These are phyloP conservation scores for Mycena amicta DNA, from an alignment of 768 basidiomycete genomes.

Conservation along the genomic window DNA sequence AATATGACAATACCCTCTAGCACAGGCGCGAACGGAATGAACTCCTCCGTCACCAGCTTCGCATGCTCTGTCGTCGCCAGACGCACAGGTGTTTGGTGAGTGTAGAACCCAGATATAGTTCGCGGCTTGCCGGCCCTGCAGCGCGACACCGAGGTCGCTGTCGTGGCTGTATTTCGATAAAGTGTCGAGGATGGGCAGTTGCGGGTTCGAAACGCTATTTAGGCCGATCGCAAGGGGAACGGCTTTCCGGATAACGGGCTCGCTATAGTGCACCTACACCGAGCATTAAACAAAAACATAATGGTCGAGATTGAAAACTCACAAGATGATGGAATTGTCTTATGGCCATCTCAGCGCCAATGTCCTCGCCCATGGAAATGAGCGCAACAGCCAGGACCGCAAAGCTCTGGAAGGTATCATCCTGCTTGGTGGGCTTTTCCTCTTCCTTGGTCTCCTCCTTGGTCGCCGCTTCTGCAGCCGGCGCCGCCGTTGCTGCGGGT, in stretches of 20 bases:
- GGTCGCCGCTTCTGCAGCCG: slow-evolving; percentile 56
- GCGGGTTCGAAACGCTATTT: slow-evolving; percentile 94
- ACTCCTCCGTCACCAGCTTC: slow-evolving; percentile 97
- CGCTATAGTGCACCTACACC: slow-evolving; percentile 96
- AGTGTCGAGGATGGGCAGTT: slow-evolving; percentile 91
- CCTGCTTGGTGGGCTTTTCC: slow-evolving; percentile 43
- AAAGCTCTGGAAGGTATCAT: slow-evolving; percentile 88
- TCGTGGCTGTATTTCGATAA: slow-evolving; percentile 99
- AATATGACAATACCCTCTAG: slow-evolving; percentile 92
- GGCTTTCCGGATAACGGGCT: slow-evolving; percentile 86
- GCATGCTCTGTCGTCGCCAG: slow-evolving; percentile 92
- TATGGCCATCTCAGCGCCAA: slow-evolving; percentile 95
- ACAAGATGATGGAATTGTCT: slow-evolving; percentile 97
- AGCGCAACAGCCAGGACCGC: slow-evolving; percentile 93
- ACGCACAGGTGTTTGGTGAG: slow-evolving; percentile 94
- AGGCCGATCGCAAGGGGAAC: slow-evolving; percentile 97
- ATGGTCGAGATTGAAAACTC: slow-evolving; percentile 29
- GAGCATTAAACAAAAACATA: slow-evolving; percentile 22
- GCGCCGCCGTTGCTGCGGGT: slow-evolving; percentile 30
- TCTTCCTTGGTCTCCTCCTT: slow-evolving; percentile 64
- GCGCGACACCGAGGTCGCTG: slow-evolving; percentile 93
- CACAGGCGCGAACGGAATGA: slow-evolving; percentile 84
- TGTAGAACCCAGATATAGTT: slow-evolving; percentile 98
- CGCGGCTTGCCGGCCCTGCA: slow-evolving; percentile 97
- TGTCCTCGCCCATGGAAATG: slow-evolving; percentile 97